Evolutionary conservation across 148 eudicot species (phyloP).

Genomic region (Persicaria tinctoria): DNA sequence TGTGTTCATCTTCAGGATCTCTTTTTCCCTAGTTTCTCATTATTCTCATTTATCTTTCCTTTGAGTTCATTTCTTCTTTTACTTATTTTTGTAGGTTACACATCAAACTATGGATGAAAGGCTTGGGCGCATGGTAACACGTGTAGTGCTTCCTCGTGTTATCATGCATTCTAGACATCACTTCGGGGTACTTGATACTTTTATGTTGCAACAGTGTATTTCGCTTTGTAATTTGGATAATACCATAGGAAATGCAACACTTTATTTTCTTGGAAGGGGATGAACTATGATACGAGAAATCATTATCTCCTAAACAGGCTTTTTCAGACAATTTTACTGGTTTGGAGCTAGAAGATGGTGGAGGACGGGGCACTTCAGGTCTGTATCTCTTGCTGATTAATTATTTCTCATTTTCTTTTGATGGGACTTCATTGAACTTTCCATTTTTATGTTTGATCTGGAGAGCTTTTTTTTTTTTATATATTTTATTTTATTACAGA

Average conservation of each 20-base stretch:
- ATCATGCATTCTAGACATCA: slow-evolving; percentile 93
- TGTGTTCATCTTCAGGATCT: background rate
- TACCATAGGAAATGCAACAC: background rate
- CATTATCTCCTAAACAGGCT: slow-evolving; percentile 43
- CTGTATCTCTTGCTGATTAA: slow-evolving; percentile 9
- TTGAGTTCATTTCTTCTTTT: slow-evolving; percentile 3
- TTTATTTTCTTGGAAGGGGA: slow-evolving; percentile 10
- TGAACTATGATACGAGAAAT: slow-evolving; percentile 7
- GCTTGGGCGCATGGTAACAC: slow-evolving; percentile 80
- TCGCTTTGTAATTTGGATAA: background rate
- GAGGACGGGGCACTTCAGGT: slow-evolving; percentile 99
- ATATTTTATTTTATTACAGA: background rate
- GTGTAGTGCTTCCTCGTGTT: slow-evolving; percentile 96
- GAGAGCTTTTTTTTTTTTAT: background rate
- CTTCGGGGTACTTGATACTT: slow-evolving; percentile 57
- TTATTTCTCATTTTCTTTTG: background rate
- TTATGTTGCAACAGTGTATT: background rate
- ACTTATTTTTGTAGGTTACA: slow-evolving; percentile 50
- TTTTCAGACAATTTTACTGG: slow-evolving; percentile 94
- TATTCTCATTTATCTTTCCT: background rate
- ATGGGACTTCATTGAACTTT: background rate
- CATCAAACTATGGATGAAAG: slow-evolving; percentile 68
- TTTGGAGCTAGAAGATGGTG: slow-evolving; percentile 98
- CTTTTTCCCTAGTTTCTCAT: background rate
- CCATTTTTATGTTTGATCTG: background rate